Conservation (phyloP, 306 rosid genomes). For the Ammopiptanthus mongolicus region DNA sequence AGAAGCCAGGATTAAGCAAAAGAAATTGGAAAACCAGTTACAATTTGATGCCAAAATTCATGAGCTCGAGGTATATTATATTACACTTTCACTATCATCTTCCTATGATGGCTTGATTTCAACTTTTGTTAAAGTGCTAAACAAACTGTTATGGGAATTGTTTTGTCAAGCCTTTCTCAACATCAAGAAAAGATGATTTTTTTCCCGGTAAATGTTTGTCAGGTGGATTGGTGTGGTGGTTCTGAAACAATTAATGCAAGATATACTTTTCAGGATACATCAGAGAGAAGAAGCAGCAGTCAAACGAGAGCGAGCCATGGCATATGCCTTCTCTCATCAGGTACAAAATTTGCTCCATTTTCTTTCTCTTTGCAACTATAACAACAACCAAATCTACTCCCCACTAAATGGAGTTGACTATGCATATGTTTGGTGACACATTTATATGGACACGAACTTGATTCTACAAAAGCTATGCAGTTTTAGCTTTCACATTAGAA, state of each 20-base stretch:
- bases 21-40: conserved; percentile 55
- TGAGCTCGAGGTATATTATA: conserved; percentile 55
- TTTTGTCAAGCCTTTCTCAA: neutral
- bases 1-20: conserved; percentile 56
- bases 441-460: too few relatives aligned
- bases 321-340: conserved; percentile 87
- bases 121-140: neutral
- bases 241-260: conserved; percentile 85
- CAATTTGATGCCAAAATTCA: conserved; percentile 72
- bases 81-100: neutral
- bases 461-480: too few relatives aligned
- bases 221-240: conserved; percentile 78
- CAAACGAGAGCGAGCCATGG: conserved; percentile 76
- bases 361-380: neutral
- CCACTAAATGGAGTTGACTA: neutral
- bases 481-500: too few relatives aligned
- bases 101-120: neutral
- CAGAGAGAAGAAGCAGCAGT: conserved; percentile 73
- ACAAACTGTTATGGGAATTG: neutral
- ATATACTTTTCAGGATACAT: conserved; percentile 57
- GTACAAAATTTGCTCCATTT: conserved; percentile 27
- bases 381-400: neutral
- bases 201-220: neutral
- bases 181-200: neutral
- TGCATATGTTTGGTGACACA: too few relatives aligned